Evolutionary conservation across 352 stramenopile species (phyloP).

Genomic region (Phytophthora hibernalis): DNA sequence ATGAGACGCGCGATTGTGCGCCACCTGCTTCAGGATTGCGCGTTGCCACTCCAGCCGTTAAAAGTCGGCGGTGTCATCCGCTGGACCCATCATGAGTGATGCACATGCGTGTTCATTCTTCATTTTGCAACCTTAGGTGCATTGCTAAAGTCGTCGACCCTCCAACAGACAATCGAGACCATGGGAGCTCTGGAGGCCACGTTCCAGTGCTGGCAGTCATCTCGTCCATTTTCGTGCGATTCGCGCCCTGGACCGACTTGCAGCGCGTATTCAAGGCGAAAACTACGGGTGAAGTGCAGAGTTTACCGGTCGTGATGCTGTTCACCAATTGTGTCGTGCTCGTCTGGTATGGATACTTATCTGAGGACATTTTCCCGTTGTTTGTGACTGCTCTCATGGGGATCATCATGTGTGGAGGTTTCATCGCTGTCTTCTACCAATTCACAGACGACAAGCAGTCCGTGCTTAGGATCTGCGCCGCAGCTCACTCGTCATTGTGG

Average conservation of each 20-base stretch:
- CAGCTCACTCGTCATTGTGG: slow-evolving; percentile 17
- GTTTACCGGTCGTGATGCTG: slow-evolving; percentile 68
- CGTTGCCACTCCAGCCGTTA: background rate
- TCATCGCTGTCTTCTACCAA: slow-evolving; percentile 57
- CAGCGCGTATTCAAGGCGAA: slow-evolving; percentile 63
- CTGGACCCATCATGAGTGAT: slow-evolving; percentile 8
- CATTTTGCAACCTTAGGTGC: slow-evolving; percentile 8
- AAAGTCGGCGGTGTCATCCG: background rate
- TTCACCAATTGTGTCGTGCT: slow-evolving; percentile 74
- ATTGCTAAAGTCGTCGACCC: background rate
- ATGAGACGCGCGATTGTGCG: slow-evolving; percentile 21
- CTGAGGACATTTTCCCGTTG: slow-evolving; percentile 59
- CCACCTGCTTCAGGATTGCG: background rate
- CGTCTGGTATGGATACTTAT: slow-evolving; percentile 58
- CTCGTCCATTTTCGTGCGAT: slow-evolving; percentile 71
- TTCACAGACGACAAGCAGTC: slow-evolving; percentile 40
- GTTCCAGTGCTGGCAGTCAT: slow-evolving; percentile 70
- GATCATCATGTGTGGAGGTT: slow-evolving; percentile 44
- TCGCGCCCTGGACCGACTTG: slow-evolving; percentile 61
- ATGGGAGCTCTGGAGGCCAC: slow-evolving; percentile 31
- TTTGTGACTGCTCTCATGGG: slow-evolving; percentile 61
- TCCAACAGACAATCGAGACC: background rate
- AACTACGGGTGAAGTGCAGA: slow-evolving; percentile 51
- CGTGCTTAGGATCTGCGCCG: slow-evolving; percentile 26
- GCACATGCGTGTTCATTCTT: slow-evolving; percentile 18